These are phyloP conservation scores for Posidonia australis DNA, from an alignment of 106 monocot genomes.

Conservation along the genomic window DNA sequence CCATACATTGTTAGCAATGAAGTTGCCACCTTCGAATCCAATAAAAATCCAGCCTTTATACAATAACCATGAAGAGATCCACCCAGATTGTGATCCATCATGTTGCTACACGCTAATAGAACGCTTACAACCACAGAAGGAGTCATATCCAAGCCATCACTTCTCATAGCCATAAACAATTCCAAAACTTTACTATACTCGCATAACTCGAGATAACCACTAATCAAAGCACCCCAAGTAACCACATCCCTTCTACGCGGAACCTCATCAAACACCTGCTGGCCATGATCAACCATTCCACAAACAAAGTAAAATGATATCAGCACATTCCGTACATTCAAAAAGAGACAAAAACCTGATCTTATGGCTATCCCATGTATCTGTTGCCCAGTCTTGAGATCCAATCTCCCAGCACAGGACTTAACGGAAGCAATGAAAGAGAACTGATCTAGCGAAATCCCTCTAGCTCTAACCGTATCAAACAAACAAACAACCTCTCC, in stretches of 20 bases:
- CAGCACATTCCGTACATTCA: constrained; percentile 34
- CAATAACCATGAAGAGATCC: constrained; percentile 40
- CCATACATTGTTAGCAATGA: constrained; percentile 15
- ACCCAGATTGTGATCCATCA: not conserved
- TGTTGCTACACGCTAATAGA: constrained; percentile 8
- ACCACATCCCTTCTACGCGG: constrained; percentile 17
- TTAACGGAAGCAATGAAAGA: constrained; percentile 41
- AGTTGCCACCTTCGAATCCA: constrained; percentile 27
- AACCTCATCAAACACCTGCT: constrained; percentile 41
- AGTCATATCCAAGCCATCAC: not conserved
- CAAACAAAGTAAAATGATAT: constrained; percentile 30
- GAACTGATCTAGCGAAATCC: constrained; percentile 41
- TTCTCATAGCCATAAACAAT: constrained; percentile 20
- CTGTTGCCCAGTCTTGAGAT: constrained; percentile 9
- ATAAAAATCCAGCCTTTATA: constrained; percentile 23
- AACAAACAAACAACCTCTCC: not conserved
- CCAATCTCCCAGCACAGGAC: constrained; percentile 13
- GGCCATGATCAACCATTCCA: constrained; percentile 4
- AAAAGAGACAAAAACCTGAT: constrained; percentile 14
- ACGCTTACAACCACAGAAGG: constrained; percentile 16
- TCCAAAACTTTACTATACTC: constrained; percentile 1
- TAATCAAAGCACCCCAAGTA: constrained; percentile 30
- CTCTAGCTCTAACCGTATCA: not conserved
- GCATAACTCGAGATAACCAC: constrained; percentile 20
- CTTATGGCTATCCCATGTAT: constrained; percentile 16